Percentiles rank a stretch among this genome's conserved stretches.
phyloP scores from a whole-genome alignment of 225 moss, liverwort and hornwort species.

The Climacium dendroides region DNA sequence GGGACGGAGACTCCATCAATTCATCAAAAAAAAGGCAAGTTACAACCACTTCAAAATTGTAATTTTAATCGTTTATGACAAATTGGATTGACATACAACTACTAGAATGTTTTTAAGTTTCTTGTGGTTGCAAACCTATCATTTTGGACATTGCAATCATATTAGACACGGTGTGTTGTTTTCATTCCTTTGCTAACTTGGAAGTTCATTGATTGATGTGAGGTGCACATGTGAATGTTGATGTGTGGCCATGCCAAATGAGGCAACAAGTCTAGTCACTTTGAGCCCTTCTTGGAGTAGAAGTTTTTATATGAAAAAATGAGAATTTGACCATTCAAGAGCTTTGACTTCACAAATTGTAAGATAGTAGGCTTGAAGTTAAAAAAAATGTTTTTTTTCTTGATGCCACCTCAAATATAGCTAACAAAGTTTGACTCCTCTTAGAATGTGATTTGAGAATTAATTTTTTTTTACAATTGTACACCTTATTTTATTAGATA shows the following conservation, averaged over 20 bases:
- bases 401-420: too few species aligned
- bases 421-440: too few species aligned
- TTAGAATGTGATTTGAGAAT: too few species aligned
- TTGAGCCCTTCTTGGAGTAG: too few species aligned
- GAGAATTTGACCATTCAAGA: too few species aligned
- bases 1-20: not conserved
- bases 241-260: not conserved
- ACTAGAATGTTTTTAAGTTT: not conserved
- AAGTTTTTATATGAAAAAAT: too few species aligned
- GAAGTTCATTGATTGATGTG: not conserved
- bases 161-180: not conserved
- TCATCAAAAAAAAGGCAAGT: not conserved
- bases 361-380: too few species aligned
- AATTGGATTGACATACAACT: not conserved
- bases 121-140: too few species aligned
- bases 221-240: not conserved
- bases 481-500: too few species aligned
- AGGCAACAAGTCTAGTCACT: not conserved
- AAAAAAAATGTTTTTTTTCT: too few species aligned
- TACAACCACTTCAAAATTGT: not conserved
- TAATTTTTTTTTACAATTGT: too few species aligned
- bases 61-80: not conserved
- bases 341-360: too few species aligned
- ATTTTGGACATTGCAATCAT: not conserved
- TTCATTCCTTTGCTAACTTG: not conserved